Percentiles rank a stretch among this genome's conserved stretches.
These are phyloP conservation scores for Leccinellum albellum DNA, from an alignment of 768 basidiomycete species.

Conservation along the genomic window DNA sequence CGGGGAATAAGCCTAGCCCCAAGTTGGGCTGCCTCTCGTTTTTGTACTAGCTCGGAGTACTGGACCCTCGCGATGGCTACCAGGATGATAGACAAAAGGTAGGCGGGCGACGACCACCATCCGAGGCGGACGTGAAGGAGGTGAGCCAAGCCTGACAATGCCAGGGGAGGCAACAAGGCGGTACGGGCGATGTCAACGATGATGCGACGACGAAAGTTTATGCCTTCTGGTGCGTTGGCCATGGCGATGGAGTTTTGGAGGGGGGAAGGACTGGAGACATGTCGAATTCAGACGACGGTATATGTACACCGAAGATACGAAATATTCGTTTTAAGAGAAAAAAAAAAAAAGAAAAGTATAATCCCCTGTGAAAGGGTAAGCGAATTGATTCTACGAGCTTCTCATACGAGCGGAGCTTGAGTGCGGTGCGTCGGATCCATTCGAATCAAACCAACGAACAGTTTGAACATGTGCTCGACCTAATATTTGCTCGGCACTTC, in stretches of 20 bases:
- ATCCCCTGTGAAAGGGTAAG: slow-evolving; percentile 12
- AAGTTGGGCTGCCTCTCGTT: slow-evolving; percentile 42
- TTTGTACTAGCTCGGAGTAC: slow-evolving; percentile 36
- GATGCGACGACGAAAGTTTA: slow-evolving; percentile 47
- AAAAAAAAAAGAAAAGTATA: not conserved
- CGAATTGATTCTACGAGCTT: slow-evolving; percentile 4
- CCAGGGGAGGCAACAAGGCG: slow-evolving; percentile 39
- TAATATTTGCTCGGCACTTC: not conserved
- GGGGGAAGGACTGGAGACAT: slow-evolving; percentile 3
- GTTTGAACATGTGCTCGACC: not conserved
- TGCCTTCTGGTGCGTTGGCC: not conserved
- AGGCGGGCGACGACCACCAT: slow-evolving; percentile 33
- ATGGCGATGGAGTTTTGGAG: not conserved
- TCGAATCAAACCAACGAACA: not conserved
- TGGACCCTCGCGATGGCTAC: slow-evolving; percentile 37
- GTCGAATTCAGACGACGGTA: not conserved
- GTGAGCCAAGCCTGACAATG: slow-evolving; percentile 31
- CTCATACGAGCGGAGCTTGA: slow-evolving; percentile 14
- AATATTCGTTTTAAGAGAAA: slow-evolving; percentile 12
- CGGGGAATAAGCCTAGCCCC: slow-evolving; percentile 52
- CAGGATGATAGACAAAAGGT: slow-evolving; percentile 39
- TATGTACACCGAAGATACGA: slow-evolving; percentile 9
- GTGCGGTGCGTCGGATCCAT: not conserved
- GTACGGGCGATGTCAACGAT: slow-evolving; percentile 42
- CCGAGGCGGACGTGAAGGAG: slow-evolving; percentile 33